Base-by-base conservation (phyloP, 345 rosid genomes). In the Erodium maritimum region DNA sequence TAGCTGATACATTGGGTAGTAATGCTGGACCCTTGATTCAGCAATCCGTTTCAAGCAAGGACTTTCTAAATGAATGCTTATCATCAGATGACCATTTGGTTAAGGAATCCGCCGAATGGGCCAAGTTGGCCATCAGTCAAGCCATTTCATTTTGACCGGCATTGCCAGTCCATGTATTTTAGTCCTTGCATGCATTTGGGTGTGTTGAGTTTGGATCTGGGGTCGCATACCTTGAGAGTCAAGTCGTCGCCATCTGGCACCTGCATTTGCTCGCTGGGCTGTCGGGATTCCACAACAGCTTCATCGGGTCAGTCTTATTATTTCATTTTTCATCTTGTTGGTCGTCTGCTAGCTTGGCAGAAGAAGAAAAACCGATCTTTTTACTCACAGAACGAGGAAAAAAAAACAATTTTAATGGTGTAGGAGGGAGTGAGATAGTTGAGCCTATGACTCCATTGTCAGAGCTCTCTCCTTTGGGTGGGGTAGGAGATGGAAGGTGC, bases 41-140 rank as follows among this genome's bases (percentile, higher is more conserved):
- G 73, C 79, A 80, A 53, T 75, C 85, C 62, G 71, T 72, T 42
- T 77, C 85, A 50, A 68, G 74, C 71, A 77, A 73, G 66, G 82
- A 75, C 62, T 80, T 80, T 63, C 70, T 80, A 20, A 74, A 66
- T 61, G 85, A 80, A 68, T 80, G 85, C 56, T 70, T 80, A 34
- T 77, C 78, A 12, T 74, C 85, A 5, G 82, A 77, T 50, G 85
- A 80, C 52, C 71, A 68, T 64, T 57, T 77, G 78, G 74, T 82
- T 52, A 82, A 82, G 74, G 85, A 80, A 80, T 80, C 85, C 61
- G 85, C 85, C 20, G 82, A 80, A 61, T 80, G 85, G 85, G 77
- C 85, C 68, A 80, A 77, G 78, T 65, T 80, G 78, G 82, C 85
- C 68, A 75, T 80, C 59, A 65, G 61, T 54, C 81, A 79, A 53